Evolutionary conservation across 2,329 filamentous ascomycete species (phyloP).

Genomic region (Colletotrichum lini): DNA sequence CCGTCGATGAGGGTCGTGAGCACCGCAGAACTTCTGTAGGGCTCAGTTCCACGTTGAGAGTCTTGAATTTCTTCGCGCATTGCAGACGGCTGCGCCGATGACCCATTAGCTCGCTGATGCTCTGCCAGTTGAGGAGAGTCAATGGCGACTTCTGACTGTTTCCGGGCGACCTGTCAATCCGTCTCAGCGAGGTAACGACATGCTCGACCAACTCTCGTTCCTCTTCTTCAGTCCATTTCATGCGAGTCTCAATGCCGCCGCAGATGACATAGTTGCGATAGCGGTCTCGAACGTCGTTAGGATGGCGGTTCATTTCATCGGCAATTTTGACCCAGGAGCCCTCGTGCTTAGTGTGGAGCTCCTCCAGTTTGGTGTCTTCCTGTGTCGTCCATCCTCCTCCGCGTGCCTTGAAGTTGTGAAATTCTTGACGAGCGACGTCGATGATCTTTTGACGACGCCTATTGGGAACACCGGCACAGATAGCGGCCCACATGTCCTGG

Average conservation of each 20-base stretch:
- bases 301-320: conserved; percentile 73
- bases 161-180: conserved; percentile 58
- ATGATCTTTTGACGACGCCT: conserved; percentile 68
- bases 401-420: conserved; percentile 74
- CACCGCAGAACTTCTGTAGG: conserved; percentile 53
- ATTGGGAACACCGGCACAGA: conserved; percentile 64
- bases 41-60: conserved; percentile 53
- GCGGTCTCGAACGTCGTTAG: conserved; percentile 77
- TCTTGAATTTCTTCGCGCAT: conserved; percentile 77
- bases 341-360: conserved; percentile 62
- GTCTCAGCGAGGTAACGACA: conserved; percentile 67
- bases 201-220: conserved; percentile 66
- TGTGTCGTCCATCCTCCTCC: conserved; percentile 71
- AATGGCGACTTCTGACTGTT: conserved; percentile 52
- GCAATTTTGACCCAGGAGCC: conserved; percentile 75
- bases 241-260: conserved; percentile 63
- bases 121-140: conserved; percentile 74
- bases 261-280: conserved; percentile 78
- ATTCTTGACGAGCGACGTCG: conserved; percentile 72
- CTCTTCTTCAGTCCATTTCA: conserved; percentile 74
- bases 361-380: conserved; percentile 68
- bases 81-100: conserved; percentile 75
- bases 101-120: conserved; percentile 74
- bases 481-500: conserved; percentile 63
- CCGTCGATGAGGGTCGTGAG: conserved; percentile 50